Evolutionary conservation across 352 stramenopile species (phyloP).

Genomic region (Plasmopara halstedii): DNA sequence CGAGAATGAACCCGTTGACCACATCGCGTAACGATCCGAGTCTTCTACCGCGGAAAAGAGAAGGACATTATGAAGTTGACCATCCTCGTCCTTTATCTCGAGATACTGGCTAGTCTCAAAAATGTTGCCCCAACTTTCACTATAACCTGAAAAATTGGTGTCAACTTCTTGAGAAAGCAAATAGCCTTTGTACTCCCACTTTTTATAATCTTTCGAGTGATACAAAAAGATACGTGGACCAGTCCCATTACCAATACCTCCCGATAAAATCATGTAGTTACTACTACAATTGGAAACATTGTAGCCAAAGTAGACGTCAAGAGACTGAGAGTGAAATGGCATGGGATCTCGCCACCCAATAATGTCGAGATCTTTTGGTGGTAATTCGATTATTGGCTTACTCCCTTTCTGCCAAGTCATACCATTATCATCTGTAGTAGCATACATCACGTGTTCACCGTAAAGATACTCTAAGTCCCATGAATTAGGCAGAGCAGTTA

Average conservation of each 20-base stretch:
- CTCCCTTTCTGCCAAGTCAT: slow-evolving; percentile 55
- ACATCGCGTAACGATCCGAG: slow-evolving; percentile 52
- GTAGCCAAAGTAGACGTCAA: slow-evolving; percentile 34
- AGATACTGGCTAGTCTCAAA: slow-evolving; percentile 64
- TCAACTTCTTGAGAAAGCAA: slow-evolving; percentile 51
- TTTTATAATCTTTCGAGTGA: slow-evolving; percentile 45
- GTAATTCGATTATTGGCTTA: slow-evolving; percentile 39
- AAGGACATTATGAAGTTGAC: slow-evolving; percentile 54
- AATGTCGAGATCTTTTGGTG: slow-evolving; percentile 41
- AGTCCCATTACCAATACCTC: slow-evolving; percentile 40
- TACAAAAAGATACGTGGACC: slow-evolving; percentile 62
- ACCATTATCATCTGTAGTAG: slow-evolving; percentile 44
- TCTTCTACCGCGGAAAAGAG: slow-evolving; percentile 49
- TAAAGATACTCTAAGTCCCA: slow-evolving; percentile 51
- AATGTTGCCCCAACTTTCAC: slow-evolving; percentile 51
- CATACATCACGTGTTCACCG: slow-evolving; percentile 61
- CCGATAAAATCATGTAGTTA: slow-evolving; percentile 52
- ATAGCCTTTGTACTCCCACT: slow-evolving; percentile 63
- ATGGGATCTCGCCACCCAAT: slow-evolving; percentile 60
- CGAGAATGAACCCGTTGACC: slow-evolving; percentile 35
- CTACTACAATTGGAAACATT: slow-evolving; percentile 18
- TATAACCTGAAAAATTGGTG: slow-evolving; percentile 53
- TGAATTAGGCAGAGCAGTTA: slow-evolving; percentile 37
- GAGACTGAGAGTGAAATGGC: slow-evolving; percentile 47
- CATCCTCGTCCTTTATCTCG: slow-evolving; percentile 48